Conservation (phyloP, 179 eudicot genomes). For the Spinacia oleracea region DNA sequence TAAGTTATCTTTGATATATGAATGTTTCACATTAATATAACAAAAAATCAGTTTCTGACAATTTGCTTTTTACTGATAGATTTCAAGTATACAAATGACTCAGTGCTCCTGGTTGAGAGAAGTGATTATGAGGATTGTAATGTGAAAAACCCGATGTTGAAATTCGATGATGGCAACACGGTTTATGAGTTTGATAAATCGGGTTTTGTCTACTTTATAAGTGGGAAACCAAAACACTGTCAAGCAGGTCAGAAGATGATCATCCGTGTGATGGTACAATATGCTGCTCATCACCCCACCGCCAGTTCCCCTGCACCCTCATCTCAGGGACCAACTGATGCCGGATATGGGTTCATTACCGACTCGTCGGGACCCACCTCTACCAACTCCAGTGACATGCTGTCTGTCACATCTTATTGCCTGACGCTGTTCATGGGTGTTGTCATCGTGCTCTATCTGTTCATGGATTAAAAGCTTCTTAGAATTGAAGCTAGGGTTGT, state of each 20-base stretch:
- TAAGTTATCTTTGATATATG: slow-evolving; percentile 34
- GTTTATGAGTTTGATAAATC: slow-evolving; percentile 45
- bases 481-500: background rate
- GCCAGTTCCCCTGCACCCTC: slow-evolving; percentile 35
- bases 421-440: slow-evolving; percentile 38
- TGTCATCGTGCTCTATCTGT: slow-evolving; percentile 38
- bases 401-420: slow-evolving; percentile 41
- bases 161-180: slow-evolving; percentile 57
- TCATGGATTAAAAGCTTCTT: slow-evolving; percentile 31
- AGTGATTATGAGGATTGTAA: slow-evolving; percentile 53
- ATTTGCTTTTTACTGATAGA: slow-evolving; percentile 27
- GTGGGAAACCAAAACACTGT: slow-evolving; percentile 65
- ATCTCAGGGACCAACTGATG: slow-evolving; percentile 31
- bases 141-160: slow-evolving; percentile 40
- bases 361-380: slow-evolving; percentile 35
- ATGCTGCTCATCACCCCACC: slow-evolving; percentile 32
- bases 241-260: slow-evolving; percentile 64
- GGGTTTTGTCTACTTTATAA: slow-evolving; percentile 70
- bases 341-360: slow-evolving; percentile 22
- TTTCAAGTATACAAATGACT: slow-evolving; percentile 66
- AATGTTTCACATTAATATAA: background rate
- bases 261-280: slow-evolving; percentile 60
- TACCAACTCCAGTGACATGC: slow-evolving; percentile 42
- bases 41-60: background rate
- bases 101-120: slow-evolving; percentile 54